Conservation (phyloP, 257 asterid genomes). For the Anisodus tanguticus region DNA sequence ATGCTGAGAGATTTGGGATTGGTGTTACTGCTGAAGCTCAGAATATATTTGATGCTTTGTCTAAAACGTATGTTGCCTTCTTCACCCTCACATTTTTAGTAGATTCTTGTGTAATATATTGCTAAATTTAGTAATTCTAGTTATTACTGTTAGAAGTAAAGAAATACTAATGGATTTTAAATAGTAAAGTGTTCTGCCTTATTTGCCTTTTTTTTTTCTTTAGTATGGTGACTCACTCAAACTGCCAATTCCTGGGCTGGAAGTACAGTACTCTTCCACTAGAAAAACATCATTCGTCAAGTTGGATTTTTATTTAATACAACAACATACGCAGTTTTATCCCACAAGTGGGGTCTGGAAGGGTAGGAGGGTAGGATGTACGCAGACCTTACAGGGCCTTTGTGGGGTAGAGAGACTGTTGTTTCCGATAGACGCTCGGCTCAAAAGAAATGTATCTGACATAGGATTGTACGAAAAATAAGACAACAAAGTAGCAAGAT, state of each 20-base stretch:
- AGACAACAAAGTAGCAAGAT: too few species aligned
- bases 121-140: background rate
- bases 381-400: too few species aligned
- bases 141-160: background rate
- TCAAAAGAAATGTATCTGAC: too few species aligned
- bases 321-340: too few species aligned
- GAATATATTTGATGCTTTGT: slow-evolving; percentile 81
- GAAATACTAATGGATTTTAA: background rate
- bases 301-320: background rate
- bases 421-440: too few species aligned
- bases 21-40: slow-evolving; percentile 97
- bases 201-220: background rate
- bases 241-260: background rate
- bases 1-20: slow-evolving; percentile 92
- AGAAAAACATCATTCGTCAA: background rate
- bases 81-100: background rate
- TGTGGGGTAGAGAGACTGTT: too few species aligned
- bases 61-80: slow-evolving; percentile 74
- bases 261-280: background rate
- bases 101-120: background rate
- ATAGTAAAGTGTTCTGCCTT: background rate
- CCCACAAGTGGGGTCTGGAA: too few species aligned
- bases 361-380: too few species aligned
- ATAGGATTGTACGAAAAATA: too few species aligned
- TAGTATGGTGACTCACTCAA: background rate